These are phyloP conservation scores for Escovopsis sp. DNA, from an alignment of 2,329 filamentous ascomycete species.

Conservation along the genomic window DNA sequence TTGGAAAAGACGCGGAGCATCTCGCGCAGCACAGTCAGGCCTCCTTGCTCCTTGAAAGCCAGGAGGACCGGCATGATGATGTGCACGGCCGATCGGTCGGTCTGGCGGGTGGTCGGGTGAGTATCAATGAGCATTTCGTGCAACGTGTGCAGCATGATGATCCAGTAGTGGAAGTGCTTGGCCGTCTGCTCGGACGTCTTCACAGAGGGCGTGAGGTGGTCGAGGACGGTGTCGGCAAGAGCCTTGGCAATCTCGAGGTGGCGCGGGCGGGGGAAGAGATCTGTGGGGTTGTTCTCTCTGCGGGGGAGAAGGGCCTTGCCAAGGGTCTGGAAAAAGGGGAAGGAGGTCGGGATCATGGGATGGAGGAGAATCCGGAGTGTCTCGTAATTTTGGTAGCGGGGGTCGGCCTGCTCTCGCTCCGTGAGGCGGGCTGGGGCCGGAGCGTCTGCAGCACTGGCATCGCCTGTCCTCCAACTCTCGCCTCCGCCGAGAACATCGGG, in stretches of 20 bases:
- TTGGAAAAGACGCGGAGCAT: slow-evolving; percentile 52
- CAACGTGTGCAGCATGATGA: slow-evolving; percentile 63
- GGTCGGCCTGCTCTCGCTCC: slow-evolving; percentile 26
- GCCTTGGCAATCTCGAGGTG: slow-evolving; percentile 45
- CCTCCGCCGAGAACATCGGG: slow-evolving; percentile 17
- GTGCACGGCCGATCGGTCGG: slow-evolving; percentile 33
- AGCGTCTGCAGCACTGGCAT: slow-evolving; percentile 9
- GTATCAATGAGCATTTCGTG: slow-evolving; percentile 63
- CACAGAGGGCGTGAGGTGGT: slow-evolving; percentile 41
- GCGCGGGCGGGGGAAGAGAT: slow-evolving; percentile 39
- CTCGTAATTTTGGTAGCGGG: slow-evolving; percentile 57
- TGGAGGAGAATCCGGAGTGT: slow-evolving; percentile 63
- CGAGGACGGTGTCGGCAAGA: slow-evolving; percentile 54
- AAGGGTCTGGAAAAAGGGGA: slow-evolving; percentile 70
- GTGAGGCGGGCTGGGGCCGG: slow-evolving; percentile 17
- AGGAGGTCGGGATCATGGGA: slow-evolving; percentile 64
- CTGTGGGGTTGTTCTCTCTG: slow-evolving; percentile 40
- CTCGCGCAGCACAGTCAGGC: slow-evolving; percentile 56
- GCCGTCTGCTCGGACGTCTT: slow-evolving; percentile 30
- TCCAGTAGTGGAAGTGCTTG: slow-evolving; percentile 65
- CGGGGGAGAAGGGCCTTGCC: slow-evolving; percentile 69
- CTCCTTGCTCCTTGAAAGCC: slow-evolving; percentile 70
- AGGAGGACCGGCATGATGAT: slow-evolving; percentile 64
- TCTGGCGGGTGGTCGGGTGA: slow-evolving; percentile 27
- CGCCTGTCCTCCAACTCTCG: slow-evolving; percentile 13